phyloP scores from a whole-genome alignment of 1,139 yeast species.

The Diutina neorugosa region DNA sequence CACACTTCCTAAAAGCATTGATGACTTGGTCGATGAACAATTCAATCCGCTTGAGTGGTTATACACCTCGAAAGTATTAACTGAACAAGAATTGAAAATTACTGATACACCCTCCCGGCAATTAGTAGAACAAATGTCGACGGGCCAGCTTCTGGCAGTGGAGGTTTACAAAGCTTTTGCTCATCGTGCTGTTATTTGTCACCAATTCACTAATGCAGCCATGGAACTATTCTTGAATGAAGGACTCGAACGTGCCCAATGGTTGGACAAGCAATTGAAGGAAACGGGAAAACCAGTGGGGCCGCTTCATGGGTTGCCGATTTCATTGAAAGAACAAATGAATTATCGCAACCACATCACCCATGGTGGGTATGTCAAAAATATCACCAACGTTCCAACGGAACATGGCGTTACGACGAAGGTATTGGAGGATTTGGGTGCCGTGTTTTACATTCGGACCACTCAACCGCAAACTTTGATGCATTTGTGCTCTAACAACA shows the following conservation, averaged over 20 bases:
- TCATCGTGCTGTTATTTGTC: conserved; percentile 9
- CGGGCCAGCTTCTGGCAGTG: conserved; percentile 28
- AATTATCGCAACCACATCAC: conserved; percentile 44
- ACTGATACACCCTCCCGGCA: conserved; percentile 31
- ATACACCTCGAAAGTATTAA: conserved; percentile 28
- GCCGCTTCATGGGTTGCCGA: conserved; percentile 71
- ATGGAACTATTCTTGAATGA: conserved; percentile 10
- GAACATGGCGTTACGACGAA: conserved; percentile 40
- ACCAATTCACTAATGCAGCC: conserved; percentile 10
- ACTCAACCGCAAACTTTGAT: conserved; percentile 36
- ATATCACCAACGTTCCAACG: conserved; percentile 35
- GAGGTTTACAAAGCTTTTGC: conserved; percentile 24
- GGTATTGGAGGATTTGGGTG: conserved; percentile 50
- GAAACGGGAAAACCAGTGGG: conserved; percentile 47
- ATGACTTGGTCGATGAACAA: conserved; percentile 24
- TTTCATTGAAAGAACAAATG: conserved; percentile 66
- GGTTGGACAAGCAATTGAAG: conserved; percentile 8
- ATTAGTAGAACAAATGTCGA: conserved; percentile 24
- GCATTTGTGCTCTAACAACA: conserved; percentile 35
- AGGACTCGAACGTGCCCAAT: conserved; percentile 9
- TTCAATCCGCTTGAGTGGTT: conserved; percentile 37
- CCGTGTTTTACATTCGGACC: conserved; percentile 43
- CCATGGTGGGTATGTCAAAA: conserved; percentile 51
- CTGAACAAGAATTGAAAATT: conserved; percentile 32
- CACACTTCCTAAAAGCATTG: conserved; percentile 29